Evolutionary conservation across 2,329 filamentous ascomycete species (phyloP), one percentile per base, ranked within the genome.

Genomic region (Ceratocystis albifundus): DNA sequence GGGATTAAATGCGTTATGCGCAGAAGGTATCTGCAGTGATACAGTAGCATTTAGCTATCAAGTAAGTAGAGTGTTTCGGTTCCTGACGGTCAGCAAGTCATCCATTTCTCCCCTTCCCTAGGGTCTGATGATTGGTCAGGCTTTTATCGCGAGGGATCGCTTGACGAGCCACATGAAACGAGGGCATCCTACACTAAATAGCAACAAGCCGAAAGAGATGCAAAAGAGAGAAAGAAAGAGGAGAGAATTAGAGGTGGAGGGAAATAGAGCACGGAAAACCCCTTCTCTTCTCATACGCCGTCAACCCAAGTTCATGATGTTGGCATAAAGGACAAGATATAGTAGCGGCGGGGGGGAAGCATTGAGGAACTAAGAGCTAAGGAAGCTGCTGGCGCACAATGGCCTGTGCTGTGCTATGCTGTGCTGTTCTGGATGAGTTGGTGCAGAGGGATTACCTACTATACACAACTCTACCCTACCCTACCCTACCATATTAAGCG

Each of bases 151-250:
- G 28, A 59, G 53, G 53, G 53, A 59, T 59, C 53, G 53, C 53
- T 59, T 59, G 53, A 59, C 25, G 53, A 59, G 53, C 53, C 28
- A 59, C 28, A 59, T 59, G 53, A 59, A 59, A 59, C 28, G 28
- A 10, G 36, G 53, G 8, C 28, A 32, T 17, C 53, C 28, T 59
- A 30, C 53, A 59, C 53, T 30, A 59, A n/a, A n/a, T 3, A 30
- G 25, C 36, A 36, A 20, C 4, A 8, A 17, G 53, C 28, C 12
- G 28, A 28, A 1, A 32, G 53, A 57, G 12, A 15, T 17, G 50
- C 17, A 59, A 17, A n/a, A 59, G n/a, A n/a, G n/a, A n/a, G 53
- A 59, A 30, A 59, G n/a, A 30, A 17, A 48, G 20, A 55, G 20
- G 25, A 57, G 22, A 57, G 22, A n/a, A 36, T 12, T 36, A 36